Evolutionary conservation across 2,329 filamentous ascomycete species (phyloP), one percentile per base, ranked within the genome.

Genomic region (Phyllosticta citrichinensis): DNA sequence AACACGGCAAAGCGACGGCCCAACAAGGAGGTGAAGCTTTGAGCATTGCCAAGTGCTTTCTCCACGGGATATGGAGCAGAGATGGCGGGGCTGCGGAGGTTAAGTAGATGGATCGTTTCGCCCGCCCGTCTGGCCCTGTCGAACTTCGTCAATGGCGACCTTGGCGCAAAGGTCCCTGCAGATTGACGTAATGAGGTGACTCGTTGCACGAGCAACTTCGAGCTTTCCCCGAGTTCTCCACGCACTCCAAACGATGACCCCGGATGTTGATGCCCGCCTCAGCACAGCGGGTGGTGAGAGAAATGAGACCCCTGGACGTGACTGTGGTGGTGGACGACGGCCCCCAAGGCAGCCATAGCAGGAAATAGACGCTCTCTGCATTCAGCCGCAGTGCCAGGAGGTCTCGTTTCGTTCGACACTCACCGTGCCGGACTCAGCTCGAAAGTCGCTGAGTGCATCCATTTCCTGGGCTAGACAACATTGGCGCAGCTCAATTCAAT

Each of bases 1-100:
- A 91, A 91, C 72, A 73, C 74, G n/a, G 77, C 81, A 47, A 75
- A 76, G 53, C 76, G 79, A 63, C 75, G 76, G 55, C 77, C 74
- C 62, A 64, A 66, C 62, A 64, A 66, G n/a, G 68, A 69, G 17
- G 60, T 19, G 4, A 57, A 54, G 19, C 40, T 47, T 8, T 47
- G 40, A 47, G 40, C 14, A n/a, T 47, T 47, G 17, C 12, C 40
- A 17, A 1, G 17, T 47, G 40, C 40, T 2, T 47, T 47, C 33
- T 47, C 40, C 17, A 47, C 17, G 17, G 40, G 40, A 47, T 14
- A n/a, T n/a, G 40, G 40, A 17, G n/a, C 17, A 30, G 17, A 47
- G 14, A 47, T 47, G 40, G 40, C 17, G 40, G 40, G 40, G 12
- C 40, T n/a, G 40, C 35, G 35, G 12, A 40, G 35, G 12, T 40